phyloP scores from a whole-genome alignment of 148 eudicot genomes.

The Polygonum aviculare region DNA sequence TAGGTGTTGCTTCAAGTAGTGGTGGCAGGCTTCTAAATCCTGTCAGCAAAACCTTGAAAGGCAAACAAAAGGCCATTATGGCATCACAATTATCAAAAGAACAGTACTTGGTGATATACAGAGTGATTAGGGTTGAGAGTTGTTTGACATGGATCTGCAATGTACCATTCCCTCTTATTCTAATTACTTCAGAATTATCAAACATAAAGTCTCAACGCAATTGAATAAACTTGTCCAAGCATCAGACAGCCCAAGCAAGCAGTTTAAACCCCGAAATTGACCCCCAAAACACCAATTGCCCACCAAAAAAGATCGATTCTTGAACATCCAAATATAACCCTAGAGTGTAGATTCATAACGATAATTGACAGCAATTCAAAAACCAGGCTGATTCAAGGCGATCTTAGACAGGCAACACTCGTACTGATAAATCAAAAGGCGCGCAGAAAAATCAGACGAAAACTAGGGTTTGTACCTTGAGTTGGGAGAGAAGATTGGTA shows the following conservation, averaged over 20 bases:
- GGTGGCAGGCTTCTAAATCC: constrained; percentile 85
- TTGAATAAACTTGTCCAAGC: background rate
- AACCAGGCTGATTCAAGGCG: background rate
- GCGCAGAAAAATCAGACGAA: background rate
- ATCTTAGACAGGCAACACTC: background rate
- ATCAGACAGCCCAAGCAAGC: background rate
- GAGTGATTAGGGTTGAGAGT: background rate
- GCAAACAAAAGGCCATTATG: background rate
- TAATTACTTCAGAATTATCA: background rate
- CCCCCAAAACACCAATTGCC: background rate
- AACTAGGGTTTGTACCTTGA: constrained; percentile 51
- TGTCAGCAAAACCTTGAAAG: constrained; percentile 58
- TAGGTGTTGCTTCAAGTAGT: constrained; percentile 55
- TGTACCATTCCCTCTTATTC: background rate
- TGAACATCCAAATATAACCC: background rate
- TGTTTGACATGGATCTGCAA: background rate
- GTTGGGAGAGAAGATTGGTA: constrained; percentile 54
- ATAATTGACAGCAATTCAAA: background rate
- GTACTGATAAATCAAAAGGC: background rate
- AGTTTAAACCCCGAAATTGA: background rate
- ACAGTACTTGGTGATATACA: background rate
- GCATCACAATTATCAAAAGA: background rate
- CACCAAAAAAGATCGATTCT: background rate
- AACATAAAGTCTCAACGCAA: background rate
- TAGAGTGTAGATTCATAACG: background rate